These are phyloP conservation scores for Dichotomopilus funicola DNA, from an alignment of 2,329 filamentous ascomycete species.

Conservation along the genomic window DNA sequence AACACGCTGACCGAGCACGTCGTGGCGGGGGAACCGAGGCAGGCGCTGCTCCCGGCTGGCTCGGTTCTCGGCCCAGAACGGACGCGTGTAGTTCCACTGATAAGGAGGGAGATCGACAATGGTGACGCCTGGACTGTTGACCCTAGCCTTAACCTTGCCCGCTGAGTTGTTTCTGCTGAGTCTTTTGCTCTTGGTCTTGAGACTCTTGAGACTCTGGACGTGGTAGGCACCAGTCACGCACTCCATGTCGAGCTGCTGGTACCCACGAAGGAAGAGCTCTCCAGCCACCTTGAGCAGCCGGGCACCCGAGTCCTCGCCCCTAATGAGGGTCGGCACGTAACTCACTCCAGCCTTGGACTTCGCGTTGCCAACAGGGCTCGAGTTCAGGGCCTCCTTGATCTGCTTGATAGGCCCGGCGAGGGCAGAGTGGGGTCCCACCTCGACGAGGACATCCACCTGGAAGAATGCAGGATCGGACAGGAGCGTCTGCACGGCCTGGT, in stretches of 20 bases:
- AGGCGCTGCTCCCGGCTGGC: constrained; percentile 11
- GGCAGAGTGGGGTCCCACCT: constrained; percentile 33
- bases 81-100: constrained; percentile 34
- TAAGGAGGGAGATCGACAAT: constrained; percentile 31
- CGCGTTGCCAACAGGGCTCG: neutral
- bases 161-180: too few relatives aligned
- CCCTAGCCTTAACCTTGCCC: too few relatives aligned
- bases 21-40: constrained; percentile 17
- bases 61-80: constrained; percentile 27
- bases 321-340: neutral
- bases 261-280: neutral
- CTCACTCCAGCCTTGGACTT: neutral
- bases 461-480: neutral
- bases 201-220: constrained; percentile 29
- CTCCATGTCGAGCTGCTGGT: neutral
- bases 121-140: neutral
- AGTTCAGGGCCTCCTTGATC: neutral
- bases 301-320: neutral
- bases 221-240: constrained; percentile 31
- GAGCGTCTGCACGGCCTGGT: constrained; percentile 23
- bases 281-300: neutral
- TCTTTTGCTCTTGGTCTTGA: neutral
- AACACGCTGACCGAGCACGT: constrained; percentile 21
- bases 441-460: constrained; percentile 18
- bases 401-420: constrained; percentile 31